A percentile compares a stretch with the other conserved stretches of the same genome.
Evolutionary conservation across 345 rosid species (phyloP).

Genomic region (Brassica carinata): DNA sequence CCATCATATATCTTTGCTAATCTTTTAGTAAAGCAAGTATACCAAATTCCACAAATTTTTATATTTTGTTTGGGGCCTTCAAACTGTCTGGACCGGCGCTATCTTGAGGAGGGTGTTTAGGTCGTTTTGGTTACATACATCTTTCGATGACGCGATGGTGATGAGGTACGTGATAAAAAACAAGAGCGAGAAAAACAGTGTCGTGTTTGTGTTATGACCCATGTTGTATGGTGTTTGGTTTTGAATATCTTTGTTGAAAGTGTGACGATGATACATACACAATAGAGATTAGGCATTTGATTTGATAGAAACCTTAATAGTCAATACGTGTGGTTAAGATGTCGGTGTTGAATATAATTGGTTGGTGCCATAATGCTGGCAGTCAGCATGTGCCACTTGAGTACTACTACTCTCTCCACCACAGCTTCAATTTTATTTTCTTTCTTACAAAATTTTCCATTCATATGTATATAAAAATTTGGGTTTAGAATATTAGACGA

Average conservation of each 20-base stretch:
- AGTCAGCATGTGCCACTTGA: background rate
- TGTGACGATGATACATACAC: background rate
- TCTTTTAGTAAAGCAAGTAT: too few species aligned
- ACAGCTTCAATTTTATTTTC: background rate
- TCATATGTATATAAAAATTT: background rate
- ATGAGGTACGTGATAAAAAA: slow-evolving; percentile 32
- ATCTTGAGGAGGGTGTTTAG: slow-evolving; percentile 55
- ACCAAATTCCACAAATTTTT: too few species aligned
- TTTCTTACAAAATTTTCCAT: background rate
- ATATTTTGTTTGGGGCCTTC: too few species aligned
- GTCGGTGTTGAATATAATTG: slow-evolving; percentile 5
- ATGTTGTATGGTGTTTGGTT: slow-evolving; percentile 1
- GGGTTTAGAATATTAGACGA: background rate
- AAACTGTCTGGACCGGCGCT: too few species aligned
- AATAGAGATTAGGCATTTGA: background rate
- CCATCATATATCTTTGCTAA: too few species aligned
- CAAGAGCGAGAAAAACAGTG: slow-evolving; percentile 25
- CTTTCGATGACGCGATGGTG: slow-evolving; percentile 41
- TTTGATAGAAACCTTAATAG: background rate
- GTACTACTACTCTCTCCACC: background rate
- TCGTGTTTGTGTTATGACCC: slow-evolving; percentile 22
- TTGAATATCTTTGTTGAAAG: background rate
- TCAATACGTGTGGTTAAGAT: background rate
- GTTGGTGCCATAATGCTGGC: background rate
- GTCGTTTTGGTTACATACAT: slow-evolving; percentile 57